phyloP scores from a whole-genome alignment of 768 basidiomycete species.

The Suillus placidus region DNA sequence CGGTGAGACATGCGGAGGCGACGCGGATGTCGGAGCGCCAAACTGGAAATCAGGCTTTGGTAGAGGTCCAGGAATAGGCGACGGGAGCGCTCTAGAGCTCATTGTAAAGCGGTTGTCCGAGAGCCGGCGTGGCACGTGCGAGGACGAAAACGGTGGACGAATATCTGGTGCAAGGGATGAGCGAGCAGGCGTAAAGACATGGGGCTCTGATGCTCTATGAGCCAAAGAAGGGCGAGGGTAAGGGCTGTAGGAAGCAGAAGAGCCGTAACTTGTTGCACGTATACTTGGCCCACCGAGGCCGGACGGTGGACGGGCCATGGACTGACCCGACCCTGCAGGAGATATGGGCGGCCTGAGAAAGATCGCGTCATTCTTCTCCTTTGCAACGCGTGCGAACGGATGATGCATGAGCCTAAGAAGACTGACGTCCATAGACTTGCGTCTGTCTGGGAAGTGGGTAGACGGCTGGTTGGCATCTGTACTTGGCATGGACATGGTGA shows the following conservation, averaged over 20 bases:
- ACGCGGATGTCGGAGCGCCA: constrained; percentile 54
- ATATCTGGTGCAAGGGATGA: constrained; percentile 30
- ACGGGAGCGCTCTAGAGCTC: constrained; percentile 50
- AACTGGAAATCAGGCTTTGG: constrained; percentile 67
- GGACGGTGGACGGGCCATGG: constrained; percentile 43
- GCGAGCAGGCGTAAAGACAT: constrained; percentile 41
- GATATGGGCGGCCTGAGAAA: constrained; percentile 38
- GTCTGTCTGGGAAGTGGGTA: constrained; percentile 39
- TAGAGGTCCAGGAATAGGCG: constrained; percentile 54
- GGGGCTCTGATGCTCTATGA: constrained; percentile 37
- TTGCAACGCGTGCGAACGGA: constrained; percentile 35
- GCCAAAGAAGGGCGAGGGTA: constrained; percentile 38
- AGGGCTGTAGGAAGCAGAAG: constrained; percentile 35
- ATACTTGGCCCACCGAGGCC: constrained; percentile 30
- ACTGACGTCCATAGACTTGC: constrained; percentile 43
- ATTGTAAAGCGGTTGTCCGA: constrained; percentile 54
- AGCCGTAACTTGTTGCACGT: constrained; percentile 45
- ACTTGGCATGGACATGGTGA: constrained; percentile 26
- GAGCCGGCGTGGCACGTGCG: constrained; percentile 25
- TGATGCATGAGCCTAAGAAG: constrained; percentile 57
- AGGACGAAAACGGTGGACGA: constrained; percentile 16
- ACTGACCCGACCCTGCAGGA: constrained; percentile 32
- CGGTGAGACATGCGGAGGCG: constrained; percentile 50
- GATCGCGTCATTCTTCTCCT: constrained; percentile 38
- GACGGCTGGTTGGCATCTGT: constrained; percentile 39